Evolutionary conservation across 1,284 basidiomycete species (phyloP).

Genomic region (Boletus coffeatus): DNA sequence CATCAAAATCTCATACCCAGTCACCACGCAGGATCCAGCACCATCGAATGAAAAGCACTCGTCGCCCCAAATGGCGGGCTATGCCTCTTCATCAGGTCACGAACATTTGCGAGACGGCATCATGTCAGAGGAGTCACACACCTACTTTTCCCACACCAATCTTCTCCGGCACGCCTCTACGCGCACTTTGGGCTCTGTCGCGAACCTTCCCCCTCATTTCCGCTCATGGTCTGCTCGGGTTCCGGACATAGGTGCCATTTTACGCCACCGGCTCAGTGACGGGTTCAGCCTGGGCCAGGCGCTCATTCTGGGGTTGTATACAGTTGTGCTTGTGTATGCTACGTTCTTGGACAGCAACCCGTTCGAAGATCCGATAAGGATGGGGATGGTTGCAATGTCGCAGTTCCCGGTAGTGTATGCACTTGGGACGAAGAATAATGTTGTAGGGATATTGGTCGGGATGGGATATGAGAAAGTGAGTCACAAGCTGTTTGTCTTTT

Average conservation of each 20-base stretch:
- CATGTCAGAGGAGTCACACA: slow-evolving; percentile 27
- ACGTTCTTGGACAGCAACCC: slow-evolving; percentile 49
- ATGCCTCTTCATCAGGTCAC: slow-evolving; percentile 23
- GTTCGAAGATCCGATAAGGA: slow-evolving; percentile 46
- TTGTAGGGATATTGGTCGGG: slow-evolving; percentile 57
- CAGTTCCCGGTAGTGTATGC: slow-evolving; percentile 72
- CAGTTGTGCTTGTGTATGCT: slow-evolving; percentile 44
- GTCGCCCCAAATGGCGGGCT: background rate
- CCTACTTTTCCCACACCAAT: slow-evolving; percentile 20
- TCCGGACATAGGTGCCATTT: slow-evolving; percentile 36
- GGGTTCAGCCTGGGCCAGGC: slow-evolving; percentile 51
- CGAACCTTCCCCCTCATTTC: slow-evolving; percentile 41
- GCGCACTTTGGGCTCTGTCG: slow-evolving; percentile 10
- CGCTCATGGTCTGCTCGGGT: slow-evolving; percentile 36
- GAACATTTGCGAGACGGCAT: slow-evolving; percentile 12
- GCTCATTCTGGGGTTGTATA: slow-evolving; percentile 44
- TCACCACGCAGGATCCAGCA: background rate
- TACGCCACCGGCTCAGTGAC: slow-evolving; percentile 41
- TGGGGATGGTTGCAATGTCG: slow-evolving; percentile 63
- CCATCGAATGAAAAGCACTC: background rate
- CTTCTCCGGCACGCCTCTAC: slow-evolving; percentile 18
- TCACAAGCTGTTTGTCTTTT: background rate
- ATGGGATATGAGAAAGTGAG: slow-evolving; percentile 70
- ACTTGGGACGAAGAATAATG: slow-evolving; percentile 71
- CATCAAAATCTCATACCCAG: slow-evolving; percentile 1